Conservation (phyloP, 2,329 filamentous ascomycete genomes). For the Claviceps maximensis region DNA sequence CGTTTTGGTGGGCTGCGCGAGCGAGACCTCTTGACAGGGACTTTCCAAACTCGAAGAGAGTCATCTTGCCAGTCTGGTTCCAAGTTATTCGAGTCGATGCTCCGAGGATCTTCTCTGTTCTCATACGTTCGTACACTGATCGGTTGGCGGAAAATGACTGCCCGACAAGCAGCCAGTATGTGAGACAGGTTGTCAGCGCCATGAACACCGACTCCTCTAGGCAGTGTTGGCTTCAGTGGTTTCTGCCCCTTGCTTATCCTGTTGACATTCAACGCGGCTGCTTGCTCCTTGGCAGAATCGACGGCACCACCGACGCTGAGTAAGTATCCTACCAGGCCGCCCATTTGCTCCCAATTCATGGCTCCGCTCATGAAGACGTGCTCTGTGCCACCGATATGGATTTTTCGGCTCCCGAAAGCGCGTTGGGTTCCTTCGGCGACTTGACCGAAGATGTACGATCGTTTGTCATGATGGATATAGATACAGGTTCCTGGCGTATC, state of each 20-base stretch:
- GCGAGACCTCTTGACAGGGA: slow-evolving; percentile 34
- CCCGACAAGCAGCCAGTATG: slow-evolving; percentile 64
- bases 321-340: slow-evolving; percentile 74
- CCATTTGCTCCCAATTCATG: slow-evolving; percentile 61
- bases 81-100: slow-evolving; percentile 12
- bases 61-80: slow-evolving; percentile 62
- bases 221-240: slow-evolving; percentile 11
- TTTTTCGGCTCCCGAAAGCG: slow-evolving; percentile 53
- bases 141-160: slow-evolving; percentile 77
- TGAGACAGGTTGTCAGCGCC: slow-evolving; percentile 72
- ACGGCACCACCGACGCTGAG: slow-evolving; percentile 66
- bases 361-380: slow-evolving; percentile 75
- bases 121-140: slow-evolving; percentile 63
- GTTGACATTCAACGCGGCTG: slow-evolving; percentile 25
- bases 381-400: slow-evolving; percentile 50
- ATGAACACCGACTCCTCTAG: slow-evolving; percentile 49
- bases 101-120: slow-evolving; percentile 34
- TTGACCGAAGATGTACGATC: slow-evolving; percentile 76
- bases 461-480: slow-evolving; percentile 65
- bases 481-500: slow-evolving; percentile 76
- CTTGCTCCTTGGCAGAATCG: slow-evolving; percentile 30
- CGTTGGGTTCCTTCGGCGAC: slow-evolving; percentile 77
- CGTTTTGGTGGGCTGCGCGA: slow-evolving; percentile 25
- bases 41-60: slow-evolving; percentile 72
- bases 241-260: slow-evolving; percentile 26